These are phyloP conservation scores for Paecilomyces fulvus DNA, from an alignment of 2,329 filamentous ascomycete genomes.

Conservation along the genomic window DNA sequence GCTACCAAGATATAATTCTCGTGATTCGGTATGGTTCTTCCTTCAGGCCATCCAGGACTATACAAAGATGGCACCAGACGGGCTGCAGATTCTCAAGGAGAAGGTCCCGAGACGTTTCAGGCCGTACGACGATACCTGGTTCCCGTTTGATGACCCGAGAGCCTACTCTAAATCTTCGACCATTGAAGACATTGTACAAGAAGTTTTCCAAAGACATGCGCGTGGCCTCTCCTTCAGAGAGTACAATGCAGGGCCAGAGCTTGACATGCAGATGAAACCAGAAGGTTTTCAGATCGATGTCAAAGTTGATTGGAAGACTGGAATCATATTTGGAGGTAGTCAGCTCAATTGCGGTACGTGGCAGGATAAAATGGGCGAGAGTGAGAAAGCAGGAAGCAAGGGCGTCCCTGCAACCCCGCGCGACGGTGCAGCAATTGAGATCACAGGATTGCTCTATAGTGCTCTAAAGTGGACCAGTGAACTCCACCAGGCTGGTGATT, in stretches of 20 bases:
- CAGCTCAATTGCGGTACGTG: slow-evolving; percentile 95
- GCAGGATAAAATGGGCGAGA: slow-evolving; percentile 99
- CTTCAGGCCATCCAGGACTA: slow-evolving; percentile 95
- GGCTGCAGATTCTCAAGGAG: slow-evolving; percentile 62
- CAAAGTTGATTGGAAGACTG: slow-evolving; percentile 81
- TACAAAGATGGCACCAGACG: slow-evolving; percentile 69
- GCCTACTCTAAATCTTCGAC: slow-evolving; percentile 81
- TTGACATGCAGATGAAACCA: slow-evolving; percentile 88
- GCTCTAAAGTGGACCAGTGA: slow-evolving; percentile 69
- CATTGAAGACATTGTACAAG: slow-evolving; percentile 83
- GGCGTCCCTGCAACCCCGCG: slow-evolving; percentile 93
- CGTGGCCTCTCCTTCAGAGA: slow-evolving; percentile 86
- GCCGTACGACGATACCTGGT: slow-evolving; percentile 95
- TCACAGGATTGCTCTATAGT: slow-evolving; percentile 88
- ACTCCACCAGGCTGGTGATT: slow-evolving; percentile 60
- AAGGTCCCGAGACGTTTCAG: slow-evolving; percentile 78
- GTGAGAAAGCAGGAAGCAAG: slow-evolving; percentile 79
- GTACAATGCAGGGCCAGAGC: slow-evolving; percentile 78
- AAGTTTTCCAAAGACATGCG: slow-evolving; percentile 86
- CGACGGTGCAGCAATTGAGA: slow-evolving; percentile 90
- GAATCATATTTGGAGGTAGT: slow-evolving; percentile 88
- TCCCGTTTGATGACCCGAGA: slow-evolving; percentile 67
- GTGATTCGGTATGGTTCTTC: slow-evolving; percentile 98
- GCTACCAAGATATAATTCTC: slow-evolving; percentile 83
- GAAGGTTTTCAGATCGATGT: slow-evolving; percentile 90